Conservation (phyloP, 768 basidiomycete species). For the Suillus sp. region DNA sequence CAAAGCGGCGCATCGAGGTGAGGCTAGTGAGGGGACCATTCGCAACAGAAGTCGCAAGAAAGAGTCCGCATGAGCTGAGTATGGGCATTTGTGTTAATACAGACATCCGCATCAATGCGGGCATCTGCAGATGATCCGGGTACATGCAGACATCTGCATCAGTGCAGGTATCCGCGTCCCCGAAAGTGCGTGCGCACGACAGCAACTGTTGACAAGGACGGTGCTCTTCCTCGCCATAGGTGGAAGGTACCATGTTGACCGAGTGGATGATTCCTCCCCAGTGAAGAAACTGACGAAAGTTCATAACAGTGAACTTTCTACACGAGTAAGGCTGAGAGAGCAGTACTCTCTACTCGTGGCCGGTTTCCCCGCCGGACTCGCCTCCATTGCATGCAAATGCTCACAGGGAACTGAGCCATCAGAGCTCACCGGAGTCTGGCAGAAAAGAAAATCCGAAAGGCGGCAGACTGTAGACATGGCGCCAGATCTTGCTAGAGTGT, state of each 20-base stretch:
- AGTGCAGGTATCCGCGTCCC: background rate
- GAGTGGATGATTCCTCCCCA: background rate
- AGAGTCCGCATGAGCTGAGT: background rate
- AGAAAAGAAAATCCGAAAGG: background rate
- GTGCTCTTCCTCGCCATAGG: background rate
- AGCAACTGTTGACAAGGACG: background rate
- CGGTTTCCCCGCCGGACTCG: background rate
- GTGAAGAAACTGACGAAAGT: background rate
- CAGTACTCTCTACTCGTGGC: background rate
- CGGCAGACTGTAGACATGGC: background rate
- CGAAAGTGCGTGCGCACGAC: background rate
- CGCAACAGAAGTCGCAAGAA: background rate
- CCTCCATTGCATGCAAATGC: background rate
- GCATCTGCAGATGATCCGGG: too few species aligned
- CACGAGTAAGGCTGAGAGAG: background rate
- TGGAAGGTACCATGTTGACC: background rate
- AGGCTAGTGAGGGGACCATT: background rate
- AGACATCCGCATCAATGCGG: background rate
- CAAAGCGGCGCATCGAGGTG: background rate
- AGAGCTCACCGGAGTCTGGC: background rate
- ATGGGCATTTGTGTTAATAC: background rate
- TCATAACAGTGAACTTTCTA: background rate
- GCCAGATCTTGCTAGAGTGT: background rate
- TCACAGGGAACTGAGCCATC: background rate
- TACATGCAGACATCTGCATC: background rate